These are phyloP conservation scores for Rhizoctonia solani DNA, from an alignment of 1,284 basidiomycete species.

Conservation along the genomic window DNA sequence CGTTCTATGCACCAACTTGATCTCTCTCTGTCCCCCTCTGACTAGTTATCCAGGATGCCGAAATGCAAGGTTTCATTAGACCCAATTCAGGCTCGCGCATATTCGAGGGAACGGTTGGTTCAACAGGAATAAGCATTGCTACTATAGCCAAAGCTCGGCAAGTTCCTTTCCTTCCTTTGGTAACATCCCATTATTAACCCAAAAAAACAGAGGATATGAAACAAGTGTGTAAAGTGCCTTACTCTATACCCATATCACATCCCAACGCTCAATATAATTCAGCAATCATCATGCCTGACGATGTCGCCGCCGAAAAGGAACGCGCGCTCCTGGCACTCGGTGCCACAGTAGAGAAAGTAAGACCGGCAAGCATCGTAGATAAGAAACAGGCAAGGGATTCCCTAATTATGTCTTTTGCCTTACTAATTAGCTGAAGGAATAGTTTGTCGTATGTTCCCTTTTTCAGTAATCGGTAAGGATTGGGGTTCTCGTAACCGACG, in stretches of 20 bases:
- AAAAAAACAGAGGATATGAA: slow-evolving; percentile 65
- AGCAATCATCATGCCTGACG: slow-evolving; percentile 94
- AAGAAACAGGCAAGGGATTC: slow-evolving; percentile 79
- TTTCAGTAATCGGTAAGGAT: no score
- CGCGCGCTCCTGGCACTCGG: slow-evolving; percentile 83
- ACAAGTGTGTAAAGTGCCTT: slow-evolving; percentile 56
- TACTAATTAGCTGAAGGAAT: neutral
- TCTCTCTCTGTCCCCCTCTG: neutral
- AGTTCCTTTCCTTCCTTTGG: slow-evolving; percentile 39
- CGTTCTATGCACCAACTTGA: no score
- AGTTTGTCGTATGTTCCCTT: slow-evolving; percentile 58
- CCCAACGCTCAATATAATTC: neutral
- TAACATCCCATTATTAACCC: slow-evolving; percentile 7
- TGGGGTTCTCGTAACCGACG: neutral
- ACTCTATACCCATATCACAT: neutral
- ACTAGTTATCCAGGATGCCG: slow-evolving; percentile 91
- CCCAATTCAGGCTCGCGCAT: slow-evolving; percentile 92
- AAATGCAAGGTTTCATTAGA: slow-evolving; percentile 77
- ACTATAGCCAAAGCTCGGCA: slow-evolving; percentile 88
- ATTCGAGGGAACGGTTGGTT: slow-evolving; percentile 97
- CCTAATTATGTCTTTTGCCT: neutral
- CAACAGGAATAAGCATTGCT: slow-evolving; percentile 95
- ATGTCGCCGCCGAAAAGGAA: slow-evolving; percentile 90
- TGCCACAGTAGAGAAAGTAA: slow-evolving; percentile 82
- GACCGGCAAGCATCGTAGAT: slow-evolving; percentile 90